Evolutionary conservation across 1,284 basidiomycete species (phyloP).

Genomic region (Gomphus sp.): DNA sequence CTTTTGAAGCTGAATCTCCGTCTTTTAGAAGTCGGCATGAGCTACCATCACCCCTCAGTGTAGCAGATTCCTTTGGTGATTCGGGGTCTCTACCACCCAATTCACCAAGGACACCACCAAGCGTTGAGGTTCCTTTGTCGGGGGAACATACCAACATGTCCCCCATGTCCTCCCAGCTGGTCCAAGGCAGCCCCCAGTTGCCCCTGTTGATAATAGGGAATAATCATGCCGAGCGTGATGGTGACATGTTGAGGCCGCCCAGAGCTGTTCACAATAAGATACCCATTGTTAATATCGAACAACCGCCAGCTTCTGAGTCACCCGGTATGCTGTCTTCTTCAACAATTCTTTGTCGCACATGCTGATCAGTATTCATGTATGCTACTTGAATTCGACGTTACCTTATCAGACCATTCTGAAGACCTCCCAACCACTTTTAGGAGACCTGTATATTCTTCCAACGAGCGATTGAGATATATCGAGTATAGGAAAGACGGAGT

Average conservation of each 20-base stretch:
- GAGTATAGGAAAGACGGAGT: conserved; percentile 20
- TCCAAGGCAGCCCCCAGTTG: not conserved
- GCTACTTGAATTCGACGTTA: not conserved
- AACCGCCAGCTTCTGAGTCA: not conserved
- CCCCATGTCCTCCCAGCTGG: not conserved
- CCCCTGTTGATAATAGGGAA: not conserved
- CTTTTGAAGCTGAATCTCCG: not conserved
- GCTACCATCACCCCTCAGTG: not conserved
- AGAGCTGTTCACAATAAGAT: too few species aligned
- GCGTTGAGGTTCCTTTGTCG: not conserved
- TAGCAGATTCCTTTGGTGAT: not conserved
- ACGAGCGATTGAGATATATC: conserved; percentile 20
- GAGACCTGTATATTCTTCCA: not conserved
- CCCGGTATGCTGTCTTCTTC: not conserved
- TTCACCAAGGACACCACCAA: not conserved
- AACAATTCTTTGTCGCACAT: not conserved
- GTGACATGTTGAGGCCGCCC: not conserved
- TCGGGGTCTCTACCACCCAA: too few species aligned
- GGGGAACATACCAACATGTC: not conserved
- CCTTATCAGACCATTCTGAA: not conserved
- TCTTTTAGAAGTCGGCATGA: not conserved
- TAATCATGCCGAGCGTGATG: not conserved
- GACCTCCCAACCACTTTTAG: not conserved
- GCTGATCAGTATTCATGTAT: not conserved
- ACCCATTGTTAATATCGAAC: not conserved